These are phyloP conservation scores for Pseudogymnoascus sp. DNA, from an alignment of 2,329 filamentous ascomycete species.

Conservation along the genomic window DNA sequence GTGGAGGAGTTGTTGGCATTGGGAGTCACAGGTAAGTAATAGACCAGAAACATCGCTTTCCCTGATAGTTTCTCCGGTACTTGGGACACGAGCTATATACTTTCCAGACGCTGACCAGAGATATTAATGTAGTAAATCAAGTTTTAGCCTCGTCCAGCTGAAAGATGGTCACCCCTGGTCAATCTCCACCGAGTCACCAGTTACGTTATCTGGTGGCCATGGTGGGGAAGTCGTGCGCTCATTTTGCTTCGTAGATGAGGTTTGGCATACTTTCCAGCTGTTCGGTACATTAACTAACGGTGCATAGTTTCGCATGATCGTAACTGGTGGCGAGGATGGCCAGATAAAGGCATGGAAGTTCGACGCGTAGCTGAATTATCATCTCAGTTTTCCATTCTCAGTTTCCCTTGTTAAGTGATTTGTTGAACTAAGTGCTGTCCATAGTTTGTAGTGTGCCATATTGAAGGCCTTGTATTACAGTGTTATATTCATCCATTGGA, in stretches of 20 bases:
- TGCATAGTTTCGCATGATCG: slow-evolving; percentile 24
- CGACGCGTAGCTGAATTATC: background rate
- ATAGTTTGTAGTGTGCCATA: background rate
- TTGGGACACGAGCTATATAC: slow-evolving; percentile 9
- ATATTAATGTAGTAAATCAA: slow-evolving; percentile 37
- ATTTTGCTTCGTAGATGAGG: slow-evolving; percentile 57
- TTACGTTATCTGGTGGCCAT: slow-evolving; percentile 55
- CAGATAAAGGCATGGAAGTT: slow-evolving; percentile 32
- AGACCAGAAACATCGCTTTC: slow-evolving; percentile 14
- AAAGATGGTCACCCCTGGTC: slow-evolving; percentile 43
- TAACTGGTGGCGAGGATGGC: slow-evolving; percentile 35
- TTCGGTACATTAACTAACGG: slow-evolving; percentile 18
- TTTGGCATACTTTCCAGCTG: slow-evolving; percentile 22
- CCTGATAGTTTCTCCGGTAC: slow-evolving; percentile 23
- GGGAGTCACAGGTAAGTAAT: slow-evolving; percentile 57
- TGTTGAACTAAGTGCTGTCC: background rate
- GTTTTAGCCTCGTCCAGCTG: slow-evolving; percentile 55
- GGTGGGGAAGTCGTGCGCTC: slow-evolving; percentile 55
- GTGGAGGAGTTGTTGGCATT: slow-evolving; percentile 53
- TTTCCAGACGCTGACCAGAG: slow-evolving; percentile 21
- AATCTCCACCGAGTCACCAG: slow-evolving; percentile 47
- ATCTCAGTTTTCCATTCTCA: background rate
- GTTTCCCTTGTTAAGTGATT: background rate
- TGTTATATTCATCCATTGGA: background rate
- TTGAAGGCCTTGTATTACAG: background rate